Conservation (phyloP, 2,329 filamentous ascomycete species). For the Nemania abortiva region DNA sequence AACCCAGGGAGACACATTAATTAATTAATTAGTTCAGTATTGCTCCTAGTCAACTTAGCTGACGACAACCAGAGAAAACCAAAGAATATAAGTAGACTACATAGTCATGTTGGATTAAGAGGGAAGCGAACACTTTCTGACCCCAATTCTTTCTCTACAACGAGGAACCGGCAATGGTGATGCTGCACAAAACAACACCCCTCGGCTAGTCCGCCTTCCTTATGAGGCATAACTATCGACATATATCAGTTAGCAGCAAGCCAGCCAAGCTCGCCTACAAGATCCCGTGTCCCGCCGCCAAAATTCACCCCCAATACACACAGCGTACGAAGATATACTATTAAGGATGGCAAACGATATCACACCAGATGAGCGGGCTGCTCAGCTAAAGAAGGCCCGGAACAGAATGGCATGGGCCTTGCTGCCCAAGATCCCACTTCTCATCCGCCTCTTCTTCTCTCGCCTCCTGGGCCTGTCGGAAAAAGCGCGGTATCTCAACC, state of each 20-base stretch:
- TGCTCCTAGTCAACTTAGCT: not conserved
- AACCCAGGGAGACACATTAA: not conserved
- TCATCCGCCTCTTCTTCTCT: slow-evolving; percentile 70
- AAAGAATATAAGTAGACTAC: not conserved
- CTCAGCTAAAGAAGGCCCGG: slow-evolving; percentile 38
- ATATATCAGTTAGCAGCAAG: slow-evolving; percentile 14
- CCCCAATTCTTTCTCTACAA: not conserved
- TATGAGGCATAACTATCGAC: not conserved
- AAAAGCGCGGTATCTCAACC: slow-evolving; percentile 80
- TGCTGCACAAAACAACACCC: not conserved
- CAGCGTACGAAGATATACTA: slow-evolving; percentile 1
- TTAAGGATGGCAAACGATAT: not conserved
- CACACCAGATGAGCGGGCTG: slow-evolving; percentile 16
- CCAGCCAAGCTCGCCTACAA: not conserved
- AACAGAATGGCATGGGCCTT: slow-evolving; percentile 50
- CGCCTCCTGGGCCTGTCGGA: slow-evolving; percentile 77
- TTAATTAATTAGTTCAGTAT: not conserved
- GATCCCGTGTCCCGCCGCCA: not conserved
- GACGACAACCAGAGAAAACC: not conserved
- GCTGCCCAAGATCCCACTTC: slow-evolving; percentile 70
- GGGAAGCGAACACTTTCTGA: not conserved
- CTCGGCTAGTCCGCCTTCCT: not conserved
- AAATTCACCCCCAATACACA: not conserved
- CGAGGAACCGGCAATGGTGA: slow-evolving; percentile 12
- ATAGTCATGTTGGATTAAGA: not conserved